phyloP scores from a whole-genome alignment of 257 asterid genomes.

The Solanum neorickii region DNA sequence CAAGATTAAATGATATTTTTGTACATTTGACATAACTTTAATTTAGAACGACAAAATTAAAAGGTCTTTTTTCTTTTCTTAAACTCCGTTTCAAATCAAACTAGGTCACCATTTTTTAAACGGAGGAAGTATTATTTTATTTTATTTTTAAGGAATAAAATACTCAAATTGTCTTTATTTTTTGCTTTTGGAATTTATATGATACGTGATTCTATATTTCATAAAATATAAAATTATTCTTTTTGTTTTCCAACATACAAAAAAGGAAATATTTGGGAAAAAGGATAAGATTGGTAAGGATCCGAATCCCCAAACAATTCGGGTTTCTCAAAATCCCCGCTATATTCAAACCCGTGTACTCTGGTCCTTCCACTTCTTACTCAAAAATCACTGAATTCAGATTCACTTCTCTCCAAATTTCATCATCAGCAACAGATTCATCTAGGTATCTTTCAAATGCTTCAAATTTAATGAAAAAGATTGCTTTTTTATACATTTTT shows the following conservation, averaged over 20 bases:
- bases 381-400: background rate
- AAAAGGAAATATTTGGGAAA: background rate
- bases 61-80: rapidly evolving
- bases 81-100: too few species aligned
- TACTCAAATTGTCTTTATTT: background rate
- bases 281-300: background rate
- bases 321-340: background rate
- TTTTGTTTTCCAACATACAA: background rate
- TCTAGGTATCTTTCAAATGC: background rate
- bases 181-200: background rate
- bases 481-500: background rate
- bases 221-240: background rate
- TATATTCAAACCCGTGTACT: background rate
- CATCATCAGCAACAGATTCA: background rate
- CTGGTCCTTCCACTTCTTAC: background rate
- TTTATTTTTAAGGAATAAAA: background rate
- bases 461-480: background rate
- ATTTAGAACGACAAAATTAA: too few species aligned
- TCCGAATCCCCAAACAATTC: background rate
- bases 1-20: too few species aligned
- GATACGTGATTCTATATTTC: background rate
- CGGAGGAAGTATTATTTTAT: too few species aligned
- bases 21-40: too few species aligned
- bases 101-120: rapidly evolving
- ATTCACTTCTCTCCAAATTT: background rate